Conservation (phyloP, 768 basidiomycete genomes). For the Mycena kentingensis region DNA sequence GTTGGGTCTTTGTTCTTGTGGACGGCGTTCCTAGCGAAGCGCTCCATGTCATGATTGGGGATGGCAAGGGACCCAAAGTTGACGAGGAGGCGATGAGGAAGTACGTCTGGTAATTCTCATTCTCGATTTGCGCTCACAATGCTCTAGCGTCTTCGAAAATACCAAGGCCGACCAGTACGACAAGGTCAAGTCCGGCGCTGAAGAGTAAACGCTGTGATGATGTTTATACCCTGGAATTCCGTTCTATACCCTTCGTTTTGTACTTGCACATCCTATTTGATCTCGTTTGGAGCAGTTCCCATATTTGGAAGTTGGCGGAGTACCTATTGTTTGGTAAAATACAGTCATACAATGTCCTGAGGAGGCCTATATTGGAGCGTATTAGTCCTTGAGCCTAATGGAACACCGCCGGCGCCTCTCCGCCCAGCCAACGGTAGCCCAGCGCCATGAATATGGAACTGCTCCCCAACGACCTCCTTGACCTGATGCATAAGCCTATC, state of each 20-base stretch:
- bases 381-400: conserved; percentile 34
- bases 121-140: not conserved
- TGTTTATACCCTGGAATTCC: too few relatives aligned
- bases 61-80: conserved; percentile 60
- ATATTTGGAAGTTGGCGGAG: too few relatives aligned
- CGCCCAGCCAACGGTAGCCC: conserved; percentile 35
- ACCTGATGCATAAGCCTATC: conserved; percentile 79
- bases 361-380: conserved; percentile 18
- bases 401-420: conserved; percentile 26
- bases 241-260: too few relatives aligned
- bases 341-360: conserved; percentile 9
- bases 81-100: conserved; percentile 57
- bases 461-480: conserved; percentile 86
- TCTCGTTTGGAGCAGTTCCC: too few relatives aligned
- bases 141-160: conserved; percentile 47
- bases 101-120: conserved; percentile 39
- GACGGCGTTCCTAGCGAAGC: conserved; percentile 69
- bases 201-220: conserved; percentile 15
- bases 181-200: conserved; percentile 29
- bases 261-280: too few relatives aligned
- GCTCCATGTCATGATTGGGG: conserved; percentile 66
- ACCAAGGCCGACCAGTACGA: conserved; percentile 56
- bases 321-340: too few relatives aligned
- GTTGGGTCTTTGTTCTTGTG: conserved; percentile 69
- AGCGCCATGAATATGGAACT: conserved; percentile 80